Evolutionary conservation across 352 stramenopile genomes (phyloP), one percentile per base, ranked within the genome.

Genomic region (Phytophthora ramorum): DNA sequence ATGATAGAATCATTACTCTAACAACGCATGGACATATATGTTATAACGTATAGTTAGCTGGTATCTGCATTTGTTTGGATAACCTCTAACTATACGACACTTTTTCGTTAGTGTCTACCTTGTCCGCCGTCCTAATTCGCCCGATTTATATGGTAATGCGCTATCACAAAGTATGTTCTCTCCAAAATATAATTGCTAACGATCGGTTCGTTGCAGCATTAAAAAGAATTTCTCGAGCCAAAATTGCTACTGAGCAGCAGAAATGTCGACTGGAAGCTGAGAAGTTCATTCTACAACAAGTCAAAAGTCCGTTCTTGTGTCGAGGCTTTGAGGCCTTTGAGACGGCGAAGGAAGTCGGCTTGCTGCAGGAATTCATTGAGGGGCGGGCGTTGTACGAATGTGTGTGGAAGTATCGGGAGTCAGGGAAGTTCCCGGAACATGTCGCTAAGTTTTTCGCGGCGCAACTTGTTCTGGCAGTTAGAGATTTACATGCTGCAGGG

Each of bases 381-480:
- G 85, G 85, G 9, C 69, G 81, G 40, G 69, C 77, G 13, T 28
- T 95, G 17, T 92, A 93, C 50, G 75, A 91, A 56, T 92, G 81
- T 40, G 67, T 95, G 9, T 93, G 87, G 82, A 71, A 71, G 10
- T 89, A 77, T 49, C 69, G 44, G n/a, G 50, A 70, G 28, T 65
- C 65, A 0, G 65, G 74, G 2, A 68, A 40, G 8, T 88, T 93
- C 30, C 70, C 83, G 0, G 85, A 93, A 66, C 30, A 32, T 12
- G 62, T 93, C 0, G 73, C 83, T 3, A 85, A 74, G 48, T 81
- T 81, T 58, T 87, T 91, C 55, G 77, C 83, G 2, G 83, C 74
- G 8, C 87, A 95, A 65, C 61, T 95, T 38, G 83, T 92, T 40
- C 57, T 93, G 35, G 85, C 81, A 35, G 32, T 95, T 1, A 50